Conservation (phyloP, 371 early-diverging fungal genomes). For the Zancudomyces culisetae region DNA sequence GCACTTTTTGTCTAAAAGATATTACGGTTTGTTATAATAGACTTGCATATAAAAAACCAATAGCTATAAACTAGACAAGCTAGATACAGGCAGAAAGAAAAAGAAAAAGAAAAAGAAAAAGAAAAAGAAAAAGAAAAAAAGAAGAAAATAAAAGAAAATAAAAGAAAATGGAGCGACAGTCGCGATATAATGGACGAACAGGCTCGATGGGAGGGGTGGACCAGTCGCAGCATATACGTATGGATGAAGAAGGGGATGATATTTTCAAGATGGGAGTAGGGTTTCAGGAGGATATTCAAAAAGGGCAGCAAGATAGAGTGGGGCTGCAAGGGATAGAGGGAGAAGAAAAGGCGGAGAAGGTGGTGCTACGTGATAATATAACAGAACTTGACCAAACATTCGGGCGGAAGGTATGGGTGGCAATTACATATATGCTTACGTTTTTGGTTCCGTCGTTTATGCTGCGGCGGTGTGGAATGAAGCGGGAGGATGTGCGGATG, state of each 20-base stretch:
- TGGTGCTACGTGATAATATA: slow-evolving; percentile 3
- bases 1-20: too few relatives aligned
- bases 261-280: too few relatives aligned
- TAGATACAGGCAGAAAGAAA: too few relatives aligned
- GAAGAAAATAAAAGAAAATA: neutral
- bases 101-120: slow-evolving; percentile 1
- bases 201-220: neutral
- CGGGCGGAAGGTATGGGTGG: slow-evolving; percentile 39
- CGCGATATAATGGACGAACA: neutral
- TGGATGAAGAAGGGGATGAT: too few relatives aligned
- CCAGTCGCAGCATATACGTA: too few relatives aligned
- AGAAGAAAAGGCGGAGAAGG: neutral
- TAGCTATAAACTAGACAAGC: too few relatives aligned
- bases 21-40: slow-evolving; percentile 30
- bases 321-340: neutral
- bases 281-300: neutral
- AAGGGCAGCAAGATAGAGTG: neutral
- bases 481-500: slow-evolving; percentile 69
- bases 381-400: slow-evolving; percentile 9
- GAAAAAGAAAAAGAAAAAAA: neutral
- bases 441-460: slow-evolving; percentile 55
- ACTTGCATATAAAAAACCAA: slow-evolving; percentile 22
- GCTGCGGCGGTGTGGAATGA: slow-evolving; percentile 46
- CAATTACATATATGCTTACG: slow-evolving; percentile 42
- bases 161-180: neutral